Evolutionary conservation across 768 basidiomycete species (phyloP), one percentile per base, ranked within the genome.

Genomic region (Kwoniella shandongensis): DNA sequence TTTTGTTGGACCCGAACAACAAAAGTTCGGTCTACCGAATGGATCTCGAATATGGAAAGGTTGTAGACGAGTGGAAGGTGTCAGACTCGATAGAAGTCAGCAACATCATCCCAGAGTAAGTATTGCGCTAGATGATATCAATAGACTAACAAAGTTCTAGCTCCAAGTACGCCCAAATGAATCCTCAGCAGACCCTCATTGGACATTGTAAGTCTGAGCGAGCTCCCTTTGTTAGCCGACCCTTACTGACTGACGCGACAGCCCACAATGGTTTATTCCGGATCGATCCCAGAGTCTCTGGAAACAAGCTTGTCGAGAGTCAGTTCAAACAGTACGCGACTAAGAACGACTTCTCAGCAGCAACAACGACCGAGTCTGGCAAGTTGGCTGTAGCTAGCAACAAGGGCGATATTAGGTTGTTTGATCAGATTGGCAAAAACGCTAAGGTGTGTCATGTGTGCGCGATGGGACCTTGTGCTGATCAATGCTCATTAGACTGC

Each of bases 61-160:
- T 99, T 26, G 91, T 98, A 20, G 96, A 99, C 74, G 96, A 99
- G 75, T 97, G 91, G 92, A 94, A 91, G 74, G 86, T 99, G n/a
- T 87, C 92, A 73, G 91, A 97, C 32, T 81, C 87, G 70, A 81
- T 98, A 62, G 80, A 82, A 15, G 89, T 99, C 62, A 83, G 88
- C 75, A 87, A 94, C 71, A 88, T 98, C 73, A 84, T 93, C 1
- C 93, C 96, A 4, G 86, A 91, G 75, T 74, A 44, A 57, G 73
- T 66, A 1, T 2, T 13, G 5, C 41, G 11, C 17, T 29, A 4
- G 6, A 22, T 22, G 10, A 8, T 46, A 4, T 22, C 30, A 25
- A 42, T 17, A 23, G 4, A 40, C 57, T 65, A 41, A 65, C 41
- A 38, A 22, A n/a, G 13, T 8, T 6, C 8, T 17, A 76, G 75